Evolutionary conservation across 106 monocot genomes (phyloP), one percentile per base, ranked within the genome.

Genomic region (Dendrobium chrysotoxum): DNA sequence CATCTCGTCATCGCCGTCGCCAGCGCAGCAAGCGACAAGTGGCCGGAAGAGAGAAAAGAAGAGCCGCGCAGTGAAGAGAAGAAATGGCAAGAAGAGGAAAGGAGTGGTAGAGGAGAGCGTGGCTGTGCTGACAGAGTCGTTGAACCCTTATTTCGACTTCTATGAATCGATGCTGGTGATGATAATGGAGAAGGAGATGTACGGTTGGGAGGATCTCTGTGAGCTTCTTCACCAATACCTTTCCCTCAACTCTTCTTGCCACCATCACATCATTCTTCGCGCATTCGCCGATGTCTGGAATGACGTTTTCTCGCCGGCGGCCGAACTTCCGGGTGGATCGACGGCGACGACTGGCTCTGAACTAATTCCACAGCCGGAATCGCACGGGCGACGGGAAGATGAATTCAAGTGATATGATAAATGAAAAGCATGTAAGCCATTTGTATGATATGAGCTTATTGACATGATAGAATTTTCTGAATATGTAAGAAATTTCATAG

Each of bases 261-360:
- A 90, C 20, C 90, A 90, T 40, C 81, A 85, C 53, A 46, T 84
- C 77, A 90, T 87, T 40, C 79, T 87, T 54, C 65, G 83, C 2
- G 90, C 90, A 28, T 90, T 85, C 81, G 79, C 83, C n/a, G 90
- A 90, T 41, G 76, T 87, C 53, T 90, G 87, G 80, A 77, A 85
- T 31, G 73, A 50, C 23, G 74, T 85, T 28, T 87, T 82, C 81
- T 77, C 84, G 21, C 42, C 78, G 26, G 64, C 64, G 16, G 50
- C 50, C 0, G 50, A 50, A 50, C 13, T 13, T 50, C 13, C 50
- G 3, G 13, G 50, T 0, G 50, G 13, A 15, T 50, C 23, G 16
- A 21, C 57, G 57, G 57, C 57, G 57, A 57, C 57, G 0, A n/a
- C 23, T 25, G 64, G 2, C 50, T 11, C 15, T 50, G 50, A 16